phyloP scores from a whole-genome alignment of 805 yeast species.

The Candida glaebosa region DNA sequence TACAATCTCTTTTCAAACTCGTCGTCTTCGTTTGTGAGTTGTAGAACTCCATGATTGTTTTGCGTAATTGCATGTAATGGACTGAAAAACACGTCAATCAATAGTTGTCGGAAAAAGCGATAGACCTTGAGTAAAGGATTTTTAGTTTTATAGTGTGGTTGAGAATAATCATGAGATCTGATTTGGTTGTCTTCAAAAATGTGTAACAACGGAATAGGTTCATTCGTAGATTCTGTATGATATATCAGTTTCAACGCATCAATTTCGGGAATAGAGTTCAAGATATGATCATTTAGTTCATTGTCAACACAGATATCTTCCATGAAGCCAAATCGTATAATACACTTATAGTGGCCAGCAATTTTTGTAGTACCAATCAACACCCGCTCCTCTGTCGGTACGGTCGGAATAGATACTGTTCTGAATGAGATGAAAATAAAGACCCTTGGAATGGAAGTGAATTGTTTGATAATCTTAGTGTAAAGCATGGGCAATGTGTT shows the following conservation, averaged over 20 bases:
- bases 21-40: constrained; percentile 17
- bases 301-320: constrained; percentile 26
- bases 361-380: constrained; percentile 37
- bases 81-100: constrained; percentile 24
- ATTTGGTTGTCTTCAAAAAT: constrained; percentile 28
- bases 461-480: constrained; percentile 33
- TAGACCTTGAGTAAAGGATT: constrained; percentile 12
- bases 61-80: constrained; percentile 23
- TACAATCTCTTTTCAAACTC: constrained; percentile 21
- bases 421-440: constrained; percentile 44
- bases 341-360: constrained; percentile 47
- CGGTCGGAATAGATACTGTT: constrained; percentile 41
- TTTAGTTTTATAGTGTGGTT: constrained; percentile 12
- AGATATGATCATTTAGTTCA: constrained; percentile 17
- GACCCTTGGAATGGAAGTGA: constrained; percentile 41
- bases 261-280: constrained; percentile 18
- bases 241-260: constrained; percentile 9
- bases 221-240: neutral
- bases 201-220: constrained; percentile 21
- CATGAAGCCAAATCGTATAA: constrained; percentile 50
- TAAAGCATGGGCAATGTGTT: constrained; percentile 46
- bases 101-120: constrained; percentile 15
- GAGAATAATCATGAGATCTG: constrained; percentile 18
- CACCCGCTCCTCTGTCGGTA: constrained; percentile 37
- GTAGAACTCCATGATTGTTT: constrained; percentile 18